Percentiles rank a stretch among this genome's conserved stretches.
These are phyloP conservation scores for Tetradesmus obliquus DNA, from an alignment of 139 green algal species.

Conservation along the genomic window DNA sequence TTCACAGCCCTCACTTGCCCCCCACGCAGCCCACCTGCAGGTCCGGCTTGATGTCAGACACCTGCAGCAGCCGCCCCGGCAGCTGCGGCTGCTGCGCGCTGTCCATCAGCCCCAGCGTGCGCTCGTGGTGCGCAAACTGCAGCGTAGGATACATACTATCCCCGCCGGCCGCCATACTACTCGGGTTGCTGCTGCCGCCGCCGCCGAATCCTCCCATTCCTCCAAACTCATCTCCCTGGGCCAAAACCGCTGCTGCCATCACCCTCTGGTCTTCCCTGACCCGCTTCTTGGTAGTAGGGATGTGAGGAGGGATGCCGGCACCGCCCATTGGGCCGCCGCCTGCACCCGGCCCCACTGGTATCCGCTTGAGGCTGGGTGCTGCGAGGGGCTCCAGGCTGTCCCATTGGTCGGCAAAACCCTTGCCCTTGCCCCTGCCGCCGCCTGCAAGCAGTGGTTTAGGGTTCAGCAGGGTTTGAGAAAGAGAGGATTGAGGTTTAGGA, in stretches of 20 bases:
- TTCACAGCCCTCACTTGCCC: no score
- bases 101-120: conserved; percentile 47
- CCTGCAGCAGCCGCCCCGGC: conserved; percentile 63
- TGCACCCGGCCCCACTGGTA: neutral
- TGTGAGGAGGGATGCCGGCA: neutral
- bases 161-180: conserved; percentile 24
- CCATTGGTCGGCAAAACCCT: conserved; percentile 43
- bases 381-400: conserved; percentile 43
- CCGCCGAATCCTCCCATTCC: conserved; percentile 11
- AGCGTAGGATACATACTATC: conserved; percentile 24
- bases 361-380: conserved; percentile 30
- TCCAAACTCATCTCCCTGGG: conserved; percentile 18
- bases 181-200: conserved; percentile 29
- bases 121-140: conserved; percentile 43
- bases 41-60: conserved; percentile 21
- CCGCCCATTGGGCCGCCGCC: neutral
- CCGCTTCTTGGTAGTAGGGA: neutral
- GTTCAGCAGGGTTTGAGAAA: neutral
- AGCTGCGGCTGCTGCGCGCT: conserved; percentile 59
- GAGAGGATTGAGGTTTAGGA: neutral
- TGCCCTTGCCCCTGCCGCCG: conserved; percentile 28
- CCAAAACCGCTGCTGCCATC: conserved; percentile 31
- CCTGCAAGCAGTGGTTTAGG: neutral
- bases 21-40: neutral
- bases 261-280: conserved; percentile 21